Percentiles rank a stretch among this genome's conserved stretches.
phyloP scores from a whole-genome alignment of 2,329 filamentous ascomycete species.

The Aureobasidium uvarum region DNA sequence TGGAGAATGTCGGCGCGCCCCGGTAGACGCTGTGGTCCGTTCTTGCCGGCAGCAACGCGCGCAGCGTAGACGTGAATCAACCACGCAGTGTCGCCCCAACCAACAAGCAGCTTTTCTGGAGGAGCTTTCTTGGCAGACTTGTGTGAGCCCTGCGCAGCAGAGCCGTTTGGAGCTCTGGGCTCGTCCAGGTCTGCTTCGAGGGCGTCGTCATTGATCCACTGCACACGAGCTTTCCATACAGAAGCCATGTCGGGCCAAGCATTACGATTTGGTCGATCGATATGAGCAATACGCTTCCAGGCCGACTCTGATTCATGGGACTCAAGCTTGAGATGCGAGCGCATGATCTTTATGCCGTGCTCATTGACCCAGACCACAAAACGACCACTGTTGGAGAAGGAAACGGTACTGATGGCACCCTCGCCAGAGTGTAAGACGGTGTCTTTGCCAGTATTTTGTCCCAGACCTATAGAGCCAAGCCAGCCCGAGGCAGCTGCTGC shows the following conservation, averaged over 20 bases:
- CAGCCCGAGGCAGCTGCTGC: conserved; percentile 77
- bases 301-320: conserved; percentile 73
- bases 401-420: conserved; percentile 84
- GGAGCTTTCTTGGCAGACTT: conserved; percentile 36
- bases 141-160: conserved; percentile 30
- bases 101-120: conserved; percentile 78
- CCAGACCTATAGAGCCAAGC: conserved; percentile 84
- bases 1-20: conserved; percentile 88
- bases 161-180: conserved; percentile 39
- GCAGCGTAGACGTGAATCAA: conserved; percentile 86
- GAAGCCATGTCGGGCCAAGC: conserved; percentile 96
- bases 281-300: conserved; percentile 92
- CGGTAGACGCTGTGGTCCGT: conserved; percentile 66
- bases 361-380: conserved; percentile 97
- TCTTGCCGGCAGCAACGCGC: conserved; percentile 56
- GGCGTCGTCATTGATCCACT: conserved; percentile 86
- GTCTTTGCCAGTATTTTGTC: conserved; percentile 75
- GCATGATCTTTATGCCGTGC: conserved; percentile 96
- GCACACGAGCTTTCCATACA: conserved; percentile 86
- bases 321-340: conserved; percentile 79
- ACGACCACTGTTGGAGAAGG: conserved; percentile 90
- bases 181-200: conserved; percentile 70
- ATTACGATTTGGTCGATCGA: conserved; percentile 80
- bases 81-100: conserved; percentile 97
- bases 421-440: conserved; percentile 87